Percentiles rank a stretch among this genome's conserved stretches.
These are phyloP conservation scores for Pythium dissimile DNA, from an alignment of 352 stramenopile genomes.

Conservation along the genomic window DNA sequence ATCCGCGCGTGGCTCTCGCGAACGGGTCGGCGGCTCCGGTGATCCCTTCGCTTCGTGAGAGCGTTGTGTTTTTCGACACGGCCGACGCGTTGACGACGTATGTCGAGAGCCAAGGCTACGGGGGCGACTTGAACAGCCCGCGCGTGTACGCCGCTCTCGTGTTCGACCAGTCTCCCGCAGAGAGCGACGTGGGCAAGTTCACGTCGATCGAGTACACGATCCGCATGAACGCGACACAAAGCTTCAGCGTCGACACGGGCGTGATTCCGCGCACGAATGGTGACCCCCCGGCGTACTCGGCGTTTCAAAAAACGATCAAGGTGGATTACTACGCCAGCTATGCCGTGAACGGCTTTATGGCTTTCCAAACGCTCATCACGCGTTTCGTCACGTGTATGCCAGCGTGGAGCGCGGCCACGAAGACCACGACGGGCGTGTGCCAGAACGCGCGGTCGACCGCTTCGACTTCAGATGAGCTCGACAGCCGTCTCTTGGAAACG, in stretches of 20 bases:
- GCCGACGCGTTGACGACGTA: slow-evolving; percentile 42
- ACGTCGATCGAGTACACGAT: slow-evolving; percentile 48
- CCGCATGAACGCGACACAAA: slow-evolving; percentile 47
- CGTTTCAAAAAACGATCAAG: slow-evolving; percentile 35
- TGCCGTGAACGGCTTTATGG: slow-evolving; percentile 45
- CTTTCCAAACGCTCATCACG: slow-evolving; percentile 57
- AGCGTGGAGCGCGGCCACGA: slow-evolving; percentile 31
- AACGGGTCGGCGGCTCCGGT: slow-evolving; percentile 24
- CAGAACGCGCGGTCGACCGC: slow-evolving; percentile 31
- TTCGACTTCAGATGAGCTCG: slow-evolving; percentile 24
- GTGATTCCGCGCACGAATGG: slow-evolving; percentile 27
- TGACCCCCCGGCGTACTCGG: slow-evolving; percentile 21
- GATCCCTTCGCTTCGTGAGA: slow-evolving; percentile 49
- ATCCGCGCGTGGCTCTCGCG: slow-evolving; percentile 38
- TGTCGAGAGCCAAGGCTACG: slow-evolving; percentile 45
- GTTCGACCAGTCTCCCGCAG: slow-evolving; percentile 38
- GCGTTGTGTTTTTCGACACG: slow-evolving; percentile 52
- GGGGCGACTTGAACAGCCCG: slow-evolving; percentile 33
- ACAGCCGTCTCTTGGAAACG: slow-evolving; percentile 27
- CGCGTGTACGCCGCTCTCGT: slow-evolving; percentile 60
- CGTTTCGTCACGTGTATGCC: slow-evolving; percentile 54
- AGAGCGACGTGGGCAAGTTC: slow-evolving; percentile 29
- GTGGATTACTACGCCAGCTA: slow-evolving; percentile 41
- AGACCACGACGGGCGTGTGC: slow-evolving; percentile 38
- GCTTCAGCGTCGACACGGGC: slow-evolving; percentile 16